These are phyloP conservation scores for Populus pruinosa DNA, from an alignment of 345 rosid species.

Conservation along the genomic window DNA sequence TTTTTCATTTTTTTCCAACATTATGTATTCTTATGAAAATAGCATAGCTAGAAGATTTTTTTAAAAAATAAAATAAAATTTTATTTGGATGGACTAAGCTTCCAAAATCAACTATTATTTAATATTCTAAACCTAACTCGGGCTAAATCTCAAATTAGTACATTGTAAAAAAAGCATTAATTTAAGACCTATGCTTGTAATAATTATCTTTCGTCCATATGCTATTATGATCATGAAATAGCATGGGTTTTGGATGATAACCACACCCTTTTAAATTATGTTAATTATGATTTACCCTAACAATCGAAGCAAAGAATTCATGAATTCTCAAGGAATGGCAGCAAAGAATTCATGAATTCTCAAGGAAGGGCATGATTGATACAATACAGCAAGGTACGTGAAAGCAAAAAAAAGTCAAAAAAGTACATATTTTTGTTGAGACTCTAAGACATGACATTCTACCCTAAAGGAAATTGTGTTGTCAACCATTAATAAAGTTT, in stretches of 20 bases:
- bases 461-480: conserved; percentile 13
- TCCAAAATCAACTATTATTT: too few relatives aligned
- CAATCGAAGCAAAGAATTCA: neutral
- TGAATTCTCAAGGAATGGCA: conserved; percentile 1
- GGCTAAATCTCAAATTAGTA: too few relatives aligned
- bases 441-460: conserved; percentile 13
- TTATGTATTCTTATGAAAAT: too few relatives aligned
- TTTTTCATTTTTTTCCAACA: too few relatives aligned
- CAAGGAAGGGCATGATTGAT: conserved; percentile 6
- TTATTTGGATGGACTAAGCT: too few relatives aligned
- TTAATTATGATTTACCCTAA: neutral
- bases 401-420: neutral
- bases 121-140: too few relatives aligned
- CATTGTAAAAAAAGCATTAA: too few relatives aligned
- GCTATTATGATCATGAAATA: neutral
- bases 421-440: conserved; percentile 5
- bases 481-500: neutral
- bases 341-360: neutral
- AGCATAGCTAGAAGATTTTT: too few relatives aligned
- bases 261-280: neutral
- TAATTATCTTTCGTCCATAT: too few relatives aligned
- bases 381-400: neutral
- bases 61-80: too few relatives aligned
- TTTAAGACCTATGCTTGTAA: neutral
- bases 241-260: neutral